phyloP scores from a whole-genome alignment of 225 moss, liverwort and hornwort species.

The Physcomitrellopsis africana region DNA sequence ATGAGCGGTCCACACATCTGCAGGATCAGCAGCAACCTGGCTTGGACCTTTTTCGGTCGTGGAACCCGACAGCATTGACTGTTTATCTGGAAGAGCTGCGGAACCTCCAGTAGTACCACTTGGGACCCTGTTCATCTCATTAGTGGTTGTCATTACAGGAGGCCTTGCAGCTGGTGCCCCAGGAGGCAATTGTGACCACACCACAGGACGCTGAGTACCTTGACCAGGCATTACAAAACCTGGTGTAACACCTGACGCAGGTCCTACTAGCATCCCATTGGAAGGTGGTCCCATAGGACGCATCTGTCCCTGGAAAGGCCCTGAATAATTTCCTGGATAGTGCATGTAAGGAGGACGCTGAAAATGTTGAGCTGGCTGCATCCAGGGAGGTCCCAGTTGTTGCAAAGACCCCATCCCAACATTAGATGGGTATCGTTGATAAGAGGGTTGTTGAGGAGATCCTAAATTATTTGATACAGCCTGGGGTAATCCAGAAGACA shows the following conservation, averaged over 20 bases:
- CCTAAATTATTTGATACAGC: slow-evolving; percentile 29
- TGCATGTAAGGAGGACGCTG: slow-evolving; percentile 52
- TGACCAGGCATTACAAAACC: slow-evolving; percentile 55
- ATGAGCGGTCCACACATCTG: slow-evolving; percentile 86
- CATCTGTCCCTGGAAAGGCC: slow-evolving; percentile 48
- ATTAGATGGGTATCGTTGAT: slow-evolving; percentile 44
- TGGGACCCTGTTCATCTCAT: slow-evolving; percentile 29
- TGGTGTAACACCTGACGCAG: slow-evolving; percentile 26
- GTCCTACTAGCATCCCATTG: slow-evolving; percentile 49
- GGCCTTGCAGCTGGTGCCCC: slow-evolving; percentile 40
- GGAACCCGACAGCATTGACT: slow-evolving; percentile 25
- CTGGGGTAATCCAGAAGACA: slow-evolving; percentile 40
- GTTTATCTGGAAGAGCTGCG: slow-evolving; percentile 29
- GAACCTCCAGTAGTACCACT: slow-evolving; percentile 19
- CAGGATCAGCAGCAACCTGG: slow-evolving; percentile 43
- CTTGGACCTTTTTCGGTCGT: slow-evolving; percentile 36
- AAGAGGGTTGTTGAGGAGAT: slow-evolving; percentile 36
- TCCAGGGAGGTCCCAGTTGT: slow-evolving; percentile 52
- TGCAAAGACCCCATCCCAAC: slow-evolving; percentile 41
- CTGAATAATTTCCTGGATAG: slow-evolving; percentile 41
- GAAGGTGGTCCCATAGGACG: slow-evolving; percentile 46
- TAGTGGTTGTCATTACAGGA: slow-evolving; percentile 29
- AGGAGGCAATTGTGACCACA: slow-evolving; percentile 59
- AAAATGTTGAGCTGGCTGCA: slow-evolving; percentile 49
- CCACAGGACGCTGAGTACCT: slow-evolving; percentile 46